phyloP scores from a whole-genome alignment of 805 yeast species.

The Kuraishia hungarica region DNA sequence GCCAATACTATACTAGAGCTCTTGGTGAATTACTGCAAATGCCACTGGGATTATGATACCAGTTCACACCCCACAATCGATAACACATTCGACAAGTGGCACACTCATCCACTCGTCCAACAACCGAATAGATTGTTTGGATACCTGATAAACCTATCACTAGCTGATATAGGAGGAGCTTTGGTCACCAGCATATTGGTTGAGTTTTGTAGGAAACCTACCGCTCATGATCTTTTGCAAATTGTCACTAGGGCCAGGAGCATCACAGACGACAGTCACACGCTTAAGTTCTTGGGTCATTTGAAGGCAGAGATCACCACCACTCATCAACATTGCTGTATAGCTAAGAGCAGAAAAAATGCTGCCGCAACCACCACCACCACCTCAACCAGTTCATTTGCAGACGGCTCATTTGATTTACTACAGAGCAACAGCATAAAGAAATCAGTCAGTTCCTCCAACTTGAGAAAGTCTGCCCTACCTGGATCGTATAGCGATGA shows the following conservation, averaged over 20 bases:
- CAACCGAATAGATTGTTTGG: constrained; percentile 14
- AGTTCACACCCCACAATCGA: constrained; percentile 12
- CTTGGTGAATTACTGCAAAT: constrained; percentile 34
- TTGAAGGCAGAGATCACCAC: neutral
- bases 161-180: constrained; percentile 7
- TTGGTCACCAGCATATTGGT: neutral
- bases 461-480: neutral
- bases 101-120: constrained; percentile 15
- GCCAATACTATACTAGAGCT: constrained; percentile 29
- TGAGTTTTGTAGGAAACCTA: neutral
- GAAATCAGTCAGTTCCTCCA: neutral
- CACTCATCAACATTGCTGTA: neutral
- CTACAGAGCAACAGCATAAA: neutral
- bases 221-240: neutral
- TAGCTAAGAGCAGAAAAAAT: neutral
- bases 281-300: neutral
- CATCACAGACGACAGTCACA: neutral
- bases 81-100: constrained; percentile 23
- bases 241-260: neutral
- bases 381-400: neutral
- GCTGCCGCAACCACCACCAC: neutral
- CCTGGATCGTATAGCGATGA: neutral
- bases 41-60: constrained; percentile 30
- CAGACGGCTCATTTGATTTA: neutral
- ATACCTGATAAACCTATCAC: constrained; percentile 5